Evolutionary conservation across 345 rosid species (phyloP), one percentile per base, ranked within the genome.

Genomic region (Lepidium aucheri): DNA sequence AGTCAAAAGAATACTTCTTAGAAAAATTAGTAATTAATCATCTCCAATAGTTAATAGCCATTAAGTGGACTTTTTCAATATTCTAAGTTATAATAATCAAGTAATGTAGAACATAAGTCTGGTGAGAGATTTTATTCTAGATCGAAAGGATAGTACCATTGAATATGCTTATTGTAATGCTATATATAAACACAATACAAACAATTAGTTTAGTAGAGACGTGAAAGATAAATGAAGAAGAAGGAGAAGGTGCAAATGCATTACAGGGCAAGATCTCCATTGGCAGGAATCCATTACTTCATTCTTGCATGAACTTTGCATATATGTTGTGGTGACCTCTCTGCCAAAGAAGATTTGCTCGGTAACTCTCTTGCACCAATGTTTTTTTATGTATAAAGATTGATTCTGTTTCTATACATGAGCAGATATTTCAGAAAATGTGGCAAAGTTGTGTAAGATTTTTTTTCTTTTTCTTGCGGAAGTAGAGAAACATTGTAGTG

Each of bases 331-430:
- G 41, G 33, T 46, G 22, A 57, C n/a, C 40, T 45, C 50, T 68
- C 49, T 68, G 72, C 65, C 65, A 57, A 56, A 46, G 65, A 64
- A 35, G 72, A 68, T 68, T 57, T 68, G 65, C 49, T 57, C 72
- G 30, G 65, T 67, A 56, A 67, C 24, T 67, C 46, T 45, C 33
- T 45, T 35, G 64, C 18, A 20, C 33, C 57, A 57, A 38, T 45
- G 32, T 36, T 67, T 54, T 36, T 67, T 54, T 24, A 35, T 11
- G 1, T 8, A 34, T 17, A 6, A 26, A 4, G 6, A 26, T 26
- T 26, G 26, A 24, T 24, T 26, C 30, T 26, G 4, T 26, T 24
- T 26, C 30, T 26, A 26, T 26, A 26, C 6, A 26, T 26, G 30
- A 4, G 4, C 6, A 26, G 6, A 26, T 2, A 4, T 26, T 4